A percentile compares a stretch with the other conserved stretches of the same genome.
Evolutionary conservation across 257 asterid genomes (phyloP).

Genomic region (Anisodus acutangulus): DNA sequence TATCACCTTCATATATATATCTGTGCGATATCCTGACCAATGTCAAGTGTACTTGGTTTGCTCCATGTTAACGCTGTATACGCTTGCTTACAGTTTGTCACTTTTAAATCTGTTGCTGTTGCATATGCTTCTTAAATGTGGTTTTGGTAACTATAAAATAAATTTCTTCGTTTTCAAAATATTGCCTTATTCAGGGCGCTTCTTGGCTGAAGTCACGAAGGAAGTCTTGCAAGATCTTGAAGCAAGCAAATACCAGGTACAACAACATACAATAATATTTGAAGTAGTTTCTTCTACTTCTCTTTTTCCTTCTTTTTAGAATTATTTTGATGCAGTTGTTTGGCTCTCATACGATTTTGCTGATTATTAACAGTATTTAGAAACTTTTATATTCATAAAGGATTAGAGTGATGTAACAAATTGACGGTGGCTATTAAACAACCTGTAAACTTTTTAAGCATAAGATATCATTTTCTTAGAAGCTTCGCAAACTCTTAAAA

Average conservation of each 20-base stretch:
- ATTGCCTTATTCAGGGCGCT: slow-evolving; percentile 66
- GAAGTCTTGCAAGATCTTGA: slow-evolving; percentile 83
- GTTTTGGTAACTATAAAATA: not conserved
- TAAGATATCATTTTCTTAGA: not conserved
- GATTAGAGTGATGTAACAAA: not conserved
- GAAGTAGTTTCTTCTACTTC: slow-evolving; percentile 16
- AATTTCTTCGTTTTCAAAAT: not conserved
- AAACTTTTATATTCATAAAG: not conserved
- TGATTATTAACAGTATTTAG: not conserved
- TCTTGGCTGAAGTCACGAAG: slow-evolving; percentile 85
- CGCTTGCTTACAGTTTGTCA: not conserved
- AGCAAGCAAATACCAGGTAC: slow-evolving; percentile 91
- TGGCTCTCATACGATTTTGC: not conserved
- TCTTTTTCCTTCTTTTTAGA: slow-evolving; percentile 10
- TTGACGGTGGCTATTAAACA: not conserved
- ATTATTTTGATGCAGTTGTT: not conserved
- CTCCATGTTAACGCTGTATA: not conserved
- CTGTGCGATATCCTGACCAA: not conserved
- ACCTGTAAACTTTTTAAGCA: not conserved
- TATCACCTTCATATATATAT: not conserved
- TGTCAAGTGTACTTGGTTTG: not conserved
- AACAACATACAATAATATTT: slow-evolving; percentile 27
- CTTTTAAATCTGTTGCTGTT: not conserved
- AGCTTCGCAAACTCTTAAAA: not conserved
- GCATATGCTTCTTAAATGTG: not conserved